Base-by-base conservation (phyloP, 2,329 filamentous ascomycete species). In the Neurospora crassa region DNA sequence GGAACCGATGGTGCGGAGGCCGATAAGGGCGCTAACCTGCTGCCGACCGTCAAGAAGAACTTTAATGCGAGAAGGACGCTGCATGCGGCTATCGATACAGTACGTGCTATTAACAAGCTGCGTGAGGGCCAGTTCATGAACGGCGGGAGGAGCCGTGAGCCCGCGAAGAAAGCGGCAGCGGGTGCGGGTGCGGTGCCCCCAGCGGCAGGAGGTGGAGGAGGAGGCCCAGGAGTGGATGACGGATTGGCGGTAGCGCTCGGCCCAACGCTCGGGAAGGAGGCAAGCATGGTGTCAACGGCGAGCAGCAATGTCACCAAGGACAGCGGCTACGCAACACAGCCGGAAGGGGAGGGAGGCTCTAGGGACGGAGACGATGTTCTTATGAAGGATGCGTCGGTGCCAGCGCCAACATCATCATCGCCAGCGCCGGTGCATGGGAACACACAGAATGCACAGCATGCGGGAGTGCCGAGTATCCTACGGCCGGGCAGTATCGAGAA, bases 21-120 rank as follows among this genome's bases (percentile, higher is more conserved):
- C 1, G 53, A 82, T 73, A 84, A 83, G 79, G 87, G 87, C 77
- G 84, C 87, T 80, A 90, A 91, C 82, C 81, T 91, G 74, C 81
- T 91, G 73, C 89, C 89, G 10, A 88, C 87, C 7, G 89, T 91
- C 79, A 90, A 91, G 85, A 91, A 91, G 86, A 91, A 91, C 82
- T 91, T 91, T 82, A 91, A 91, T 76, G 89, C 89, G 59, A 84
- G 89, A 71, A 84, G 89, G 76, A 91, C 89, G 40, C 82, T 91
- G 68, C 89, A 91, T 76, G 89, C 90, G 41, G 89, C 90, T 71
- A 91, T 91, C 78, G 89, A 91, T 78, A 91, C 89, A 1, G 89
- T 91, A 68, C 84, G 90, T 68, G 89, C 89, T 42, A 91, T 91
- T 78, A 91, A 91, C 81, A 91, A 91, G 82, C 81, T 91, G 67